Evolutionary conservation across 495 filamentous ascomycete genomes (phyloP), one percentile per base, ranked within the genome.

Genomic region (Stereocaulon alpinum): DNA sequence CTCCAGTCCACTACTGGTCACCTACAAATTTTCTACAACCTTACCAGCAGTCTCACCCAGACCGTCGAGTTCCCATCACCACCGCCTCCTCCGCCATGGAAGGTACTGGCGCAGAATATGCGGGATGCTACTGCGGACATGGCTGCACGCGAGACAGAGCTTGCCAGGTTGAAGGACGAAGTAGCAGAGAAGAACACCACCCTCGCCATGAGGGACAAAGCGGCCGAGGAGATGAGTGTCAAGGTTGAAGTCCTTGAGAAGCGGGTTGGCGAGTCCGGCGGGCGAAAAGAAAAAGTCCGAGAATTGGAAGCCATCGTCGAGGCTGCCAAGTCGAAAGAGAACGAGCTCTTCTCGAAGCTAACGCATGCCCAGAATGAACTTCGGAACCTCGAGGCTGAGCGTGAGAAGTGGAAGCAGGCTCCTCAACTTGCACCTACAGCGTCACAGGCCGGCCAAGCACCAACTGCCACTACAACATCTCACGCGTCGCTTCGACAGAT

Each of bases 211-310:
- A 78, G 81, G 32, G 85, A 91, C 42, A 76, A 86, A 59, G 75
- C 75, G 27, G 73, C 89, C 20, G 85, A 87, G 63, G 88, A 88
- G 37, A 79, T 89, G 11, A 80, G 82, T 3, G 86, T 95, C 61
- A 94, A 95, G 70, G 92, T 95, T 66, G 93, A 96, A 71, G 87
- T 89, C 6, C 85, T 97, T 47, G 91, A 96, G 78, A 82, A 87
- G 43, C 91, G 95, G 63, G 81, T 88, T 14, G 81, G 86, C 37
- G 86, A 88, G 65, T 73, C 77, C 40, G 74, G 77, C 50, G 63
- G 63, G n/a, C 63, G 66, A 22, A 57, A 61, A 52, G 76, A 80
- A 29, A 73, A 75, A 24, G 86, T 90, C 56, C 76, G 75, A 30
- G 83, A 86, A 37, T 76, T 89, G 2, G 85, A 89, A 65, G 69